Base-by-base conservation (phyloP, 352 stramenopile species). In the Halophytophthora polymorphica region DNA sequence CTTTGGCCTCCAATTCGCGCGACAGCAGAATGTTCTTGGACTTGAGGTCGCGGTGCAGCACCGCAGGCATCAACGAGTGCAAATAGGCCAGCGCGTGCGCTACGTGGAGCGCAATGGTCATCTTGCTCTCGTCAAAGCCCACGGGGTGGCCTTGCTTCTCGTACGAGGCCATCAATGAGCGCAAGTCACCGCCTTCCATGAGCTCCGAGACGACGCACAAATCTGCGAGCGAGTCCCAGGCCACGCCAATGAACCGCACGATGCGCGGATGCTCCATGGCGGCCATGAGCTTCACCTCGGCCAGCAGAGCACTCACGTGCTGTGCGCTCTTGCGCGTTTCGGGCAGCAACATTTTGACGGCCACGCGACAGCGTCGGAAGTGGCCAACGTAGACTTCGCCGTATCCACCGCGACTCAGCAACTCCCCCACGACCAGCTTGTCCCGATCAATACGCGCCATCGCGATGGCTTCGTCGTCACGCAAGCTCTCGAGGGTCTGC, bases 161-260 rank as follows among this genome's bases (percentile, higher is more conserved):
- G 21, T 47, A 66, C 11, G 18, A 14, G 17, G 46, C 19, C 6
- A 75, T 45, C 13, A 72, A 35, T 14, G 44, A 45, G 6, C 66
- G 58, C n/a, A n/a, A n/a, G n/a, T n/a, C n/a, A n/a, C n/a, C n/a
- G n/a, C n/a, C n/a, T n/a, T n/a, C n/a, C n/a, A 12, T 70, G 49
- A 70, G 70, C 51, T 73, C 66, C 0, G 58, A 67, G 22, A 76
- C 41, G 12, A 54, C 62, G 23, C 52, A 56, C 7, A 76, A 36
- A 15, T 76, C 50, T 29, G 54, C 61, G 8, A 70, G 50, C 15
- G 61, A 66, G 19, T 67, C 58, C 59, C 66, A 75, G 6, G 66
- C 65, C 35, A 75, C 65, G 5, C 66, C 66, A 3, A 72, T n/a
- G 35, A 75, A 69, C n/a, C 44, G 22, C 19, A 75, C 61, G 31